Evolutionary conservation across 176 grass and related monocot species (phyloP).

Genomic region (Dendrocalamus sinicus): DNA sequence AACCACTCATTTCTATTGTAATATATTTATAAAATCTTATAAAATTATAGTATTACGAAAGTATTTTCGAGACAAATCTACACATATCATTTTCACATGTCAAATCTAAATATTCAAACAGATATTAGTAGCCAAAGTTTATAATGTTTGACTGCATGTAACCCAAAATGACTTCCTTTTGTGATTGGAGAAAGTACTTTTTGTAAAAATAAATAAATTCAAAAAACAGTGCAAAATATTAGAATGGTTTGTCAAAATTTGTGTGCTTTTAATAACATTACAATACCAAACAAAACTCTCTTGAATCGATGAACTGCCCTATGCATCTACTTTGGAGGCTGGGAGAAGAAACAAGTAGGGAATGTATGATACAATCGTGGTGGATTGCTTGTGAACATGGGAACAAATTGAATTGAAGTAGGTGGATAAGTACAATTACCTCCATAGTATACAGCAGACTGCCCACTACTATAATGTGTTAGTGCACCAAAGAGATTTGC

Average conservation of each 20-base stretch:
- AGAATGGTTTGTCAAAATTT: background rate
- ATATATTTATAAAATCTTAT: no score
- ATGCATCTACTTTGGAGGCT: background rate
- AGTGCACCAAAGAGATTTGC: constrained; percentile 93
- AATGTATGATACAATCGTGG: background rate
- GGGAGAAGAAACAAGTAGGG: background rate
- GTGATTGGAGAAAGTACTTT: no score
- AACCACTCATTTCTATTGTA: no score
- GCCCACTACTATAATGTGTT: constrained; percentile 96
- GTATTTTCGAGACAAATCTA: no score
- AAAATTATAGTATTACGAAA: no score
- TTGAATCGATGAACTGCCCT: background rate
- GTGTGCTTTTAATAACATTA: background rate
- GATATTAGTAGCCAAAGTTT: no score
- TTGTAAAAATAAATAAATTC: background rate
- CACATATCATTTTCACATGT: no score
- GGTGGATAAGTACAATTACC: constrained; percentile 55
- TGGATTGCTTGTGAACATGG: constrained; percentile 24
- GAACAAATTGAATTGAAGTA: constrained; percentile 7
- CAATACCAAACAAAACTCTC: constrained; percentile 1
- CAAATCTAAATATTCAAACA: no score
- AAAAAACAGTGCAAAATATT: background rate
- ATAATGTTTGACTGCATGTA: no score
- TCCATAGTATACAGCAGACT: constrained; percentile 94
- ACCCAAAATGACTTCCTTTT: no score